Evolutionary conservation across 352 stramenopile genomes (phyloP).

Genomic region (Saprolegnia diclina): DNA sequence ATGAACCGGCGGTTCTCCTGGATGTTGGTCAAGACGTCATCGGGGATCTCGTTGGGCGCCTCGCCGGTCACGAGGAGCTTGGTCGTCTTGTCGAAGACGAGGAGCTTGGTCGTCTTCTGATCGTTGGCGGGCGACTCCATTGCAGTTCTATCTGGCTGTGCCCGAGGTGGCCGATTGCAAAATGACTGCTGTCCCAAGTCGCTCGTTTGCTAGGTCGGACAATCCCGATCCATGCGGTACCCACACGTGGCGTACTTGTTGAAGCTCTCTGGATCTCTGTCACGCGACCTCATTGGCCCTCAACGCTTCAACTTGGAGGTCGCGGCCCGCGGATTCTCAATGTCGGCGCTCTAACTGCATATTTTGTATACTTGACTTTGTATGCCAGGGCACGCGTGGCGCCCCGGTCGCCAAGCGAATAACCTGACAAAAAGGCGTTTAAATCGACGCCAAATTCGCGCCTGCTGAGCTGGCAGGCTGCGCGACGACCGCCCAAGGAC

Average conservation of each 20-base stretch:
- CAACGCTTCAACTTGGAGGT: neutral
- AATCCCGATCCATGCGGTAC: neutral
- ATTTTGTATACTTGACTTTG: neutral
- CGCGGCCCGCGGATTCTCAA: neutral
- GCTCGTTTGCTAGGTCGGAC: too few species aligned
- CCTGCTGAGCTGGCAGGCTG: too few species aligned
- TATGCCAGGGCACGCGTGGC: neutral
- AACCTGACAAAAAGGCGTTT: too few species aligned
- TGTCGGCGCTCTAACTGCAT: neutral
- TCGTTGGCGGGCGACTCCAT: conserved; percentile 3
- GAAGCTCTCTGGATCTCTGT: neutral
- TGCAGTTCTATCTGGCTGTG: neutral
- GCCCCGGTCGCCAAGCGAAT: too few species aligned
- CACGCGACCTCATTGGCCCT: neutral
- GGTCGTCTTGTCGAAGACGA: neutral
- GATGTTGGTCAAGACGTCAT: conserved; percentile 59
- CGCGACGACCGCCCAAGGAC: too few species aligned
- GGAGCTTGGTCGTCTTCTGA: neutral
- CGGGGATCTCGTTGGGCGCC: conserved; percentile 30
- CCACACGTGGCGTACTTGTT: neutral
- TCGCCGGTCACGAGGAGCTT: conserved; percentile 6
- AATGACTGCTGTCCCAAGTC: neutral
- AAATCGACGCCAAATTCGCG: too few species aligned
- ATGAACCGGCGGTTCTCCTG: conserved; percentile 45
- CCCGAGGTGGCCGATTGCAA: neutral